Evolutionary conservation across 2,329 filamentous ascomycete species (phyloP).

Genomic region (Ceratocystis colombiana): DNA sequence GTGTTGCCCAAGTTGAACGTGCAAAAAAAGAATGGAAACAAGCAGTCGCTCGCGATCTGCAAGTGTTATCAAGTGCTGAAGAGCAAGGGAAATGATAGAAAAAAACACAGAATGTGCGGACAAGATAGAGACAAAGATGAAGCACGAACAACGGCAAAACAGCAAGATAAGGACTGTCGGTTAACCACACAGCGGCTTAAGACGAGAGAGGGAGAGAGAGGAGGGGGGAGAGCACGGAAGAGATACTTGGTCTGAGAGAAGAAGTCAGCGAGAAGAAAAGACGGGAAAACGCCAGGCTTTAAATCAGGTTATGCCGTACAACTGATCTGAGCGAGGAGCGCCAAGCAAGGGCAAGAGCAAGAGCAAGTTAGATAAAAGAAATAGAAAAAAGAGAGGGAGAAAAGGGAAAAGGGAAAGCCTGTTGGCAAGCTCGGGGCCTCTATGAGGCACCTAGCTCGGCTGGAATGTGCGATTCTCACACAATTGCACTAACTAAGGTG

Average conservation of each 20-base stretch:
- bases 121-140: slow-evolving; percentile 24
- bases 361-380: background rate
- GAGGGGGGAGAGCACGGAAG: background rate
- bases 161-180: slow-evolving; percentile 25
- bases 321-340: background rate
- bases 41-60: slow-evolving; percentile 23
- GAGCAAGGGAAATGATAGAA: slow-evolving; percentile 14
- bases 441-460: slow-evolving; percentile 5
- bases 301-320: background rate
- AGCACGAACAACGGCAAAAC: slow-evolving; percentile 19
- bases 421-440: background rate
- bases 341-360: background rate
- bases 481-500: background rate
- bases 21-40: slow-evolving; percentile 11
- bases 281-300: slow-evolving; percentile 8
- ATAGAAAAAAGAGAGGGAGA: background rate
- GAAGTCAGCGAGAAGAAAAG: background rate
- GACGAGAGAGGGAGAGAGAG: slow-evolving; percentile 1
- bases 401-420: background rate
- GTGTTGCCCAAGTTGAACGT: background rate
- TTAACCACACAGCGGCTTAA: slow-evolving; percentile 25
- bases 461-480: slow-evolving; percentile 6
- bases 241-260: slow-evolving; percentile 3
- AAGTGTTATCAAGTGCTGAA: slow-evolving; percentile 2
- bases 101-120: slow-evolving; percentile 6